Base-by-base conservation (phyloP, 2,329 filamentous ascomycete species). In the Penicillium italicum region DNA sequence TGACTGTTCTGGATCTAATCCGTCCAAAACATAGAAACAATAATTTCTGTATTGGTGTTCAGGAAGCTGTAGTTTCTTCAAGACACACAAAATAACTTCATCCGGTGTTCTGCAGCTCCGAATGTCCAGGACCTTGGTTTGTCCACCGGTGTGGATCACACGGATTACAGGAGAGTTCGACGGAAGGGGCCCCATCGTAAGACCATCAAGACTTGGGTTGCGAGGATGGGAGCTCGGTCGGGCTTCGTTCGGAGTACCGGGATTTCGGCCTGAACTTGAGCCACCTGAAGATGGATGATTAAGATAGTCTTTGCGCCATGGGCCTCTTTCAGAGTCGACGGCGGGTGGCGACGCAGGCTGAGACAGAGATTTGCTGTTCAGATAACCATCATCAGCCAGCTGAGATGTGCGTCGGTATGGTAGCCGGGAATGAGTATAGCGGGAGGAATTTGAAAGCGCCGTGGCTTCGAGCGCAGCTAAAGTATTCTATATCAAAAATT, bases 41-140 rank as follows among this genome's bases (percentile, higher is more conserved):
- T 96, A 97, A 69, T 95, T 96, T 66, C 91, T 85, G 71, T 94
- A 89, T 67, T 97, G 91, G 60, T 93, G 90, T 69, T 96, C 91
- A 22, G 91, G 89, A 30, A 96, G 82, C 38, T 87, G 86, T 61
- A 96, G 90, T 72, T 97, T 97, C 63, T 88, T 85, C 42, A 97
- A 77, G 0, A 94, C 96, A 58, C 90, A 88, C 43, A 91, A 83
- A 79, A 97, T 93, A 50, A 97, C 90, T 63, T 97, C 91, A 67
- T 97, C 94, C 58, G 91, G 89, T 5, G 89, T 94, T 69, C 87
- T 91, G 80, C 92, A 97, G 62, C 90, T 89, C 61, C 91, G 88
- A 63, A 97, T 91, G 73, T 94, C 94, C 68, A 99, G 86, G 24
- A 97, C 92, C 69, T 96, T 96, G 45, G 91, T 96, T 59, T 91